These are phyloP conservation scores for Naegleria lovaniensis DNA, from an alignment of 208 protist species.

Conservation along the genomic window DNA sequence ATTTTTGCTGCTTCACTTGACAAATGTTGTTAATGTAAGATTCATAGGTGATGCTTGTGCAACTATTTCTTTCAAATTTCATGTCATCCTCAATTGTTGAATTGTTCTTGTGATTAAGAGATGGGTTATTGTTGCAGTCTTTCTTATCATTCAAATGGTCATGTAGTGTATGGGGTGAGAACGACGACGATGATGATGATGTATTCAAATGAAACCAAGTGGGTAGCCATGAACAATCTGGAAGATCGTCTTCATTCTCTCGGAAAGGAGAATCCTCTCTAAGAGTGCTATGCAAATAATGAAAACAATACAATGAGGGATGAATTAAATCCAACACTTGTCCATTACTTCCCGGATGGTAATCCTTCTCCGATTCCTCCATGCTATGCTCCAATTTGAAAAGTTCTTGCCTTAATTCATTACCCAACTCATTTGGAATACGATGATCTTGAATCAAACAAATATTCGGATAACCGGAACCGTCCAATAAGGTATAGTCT, in stretches of 20 bases:
- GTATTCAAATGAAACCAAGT: background rate
- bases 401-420: background rate
- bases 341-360: background rate
- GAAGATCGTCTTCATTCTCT: too few relatives aligned
- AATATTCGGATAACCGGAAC: background rate
- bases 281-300: constrained; percentile 23
- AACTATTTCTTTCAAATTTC: constrained; percentile 25
- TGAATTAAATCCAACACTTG: constrained; percentile 48
- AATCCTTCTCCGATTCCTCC: background rate
- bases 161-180: too few relatives aligned
- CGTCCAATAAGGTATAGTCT: background rate
- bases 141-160: too few relatives aligned
- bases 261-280: background rate
- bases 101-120: too few relatives aligned
- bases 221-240: background rate
- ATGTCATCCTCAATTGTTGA: too few relatives aligned
- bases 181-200: background rate
- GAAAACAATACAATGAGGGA: constrained; percentile 45
- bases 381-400: background rate
- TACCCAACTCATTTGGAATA: background rate
- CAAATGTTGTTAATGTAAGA: constrained; percentile 53
- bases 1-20: constrained; percentile 25
- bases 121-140: too few relatives aligned
- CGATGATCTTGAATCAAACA: background rate
- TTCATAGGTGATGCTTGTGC: constrained; percentile 31